phyloP scores from a whole-genome alignment of 1,139 yeast species.

The Geotrichum fermentans region DNA sequence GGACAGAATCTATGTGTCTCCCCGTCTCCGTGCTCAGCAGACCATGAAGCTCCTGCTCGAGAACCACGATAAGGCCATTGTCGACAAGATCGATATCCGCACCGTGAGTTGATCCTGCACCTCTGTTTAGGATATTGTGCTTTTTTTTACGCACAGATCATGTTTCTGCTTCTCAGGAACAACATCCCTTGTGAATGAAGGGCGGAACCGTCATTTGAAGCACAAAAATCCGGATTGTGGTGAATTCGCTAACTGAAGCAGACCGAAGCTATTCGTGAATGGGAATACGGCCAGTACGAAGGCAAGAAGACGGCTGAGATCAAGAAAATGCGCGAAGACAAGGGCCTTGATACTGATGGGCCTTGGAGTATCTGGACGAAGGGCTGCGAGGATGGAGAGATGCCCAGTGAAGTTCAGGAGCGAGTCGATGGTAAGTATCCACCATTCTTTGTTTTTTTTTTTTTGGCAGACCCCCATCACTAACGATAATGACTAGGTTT shows the following conservation, averaged over 20 bases:
- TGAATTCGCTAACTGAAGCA: no score
- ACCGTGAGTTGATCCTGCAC: conserved; percentile 13
- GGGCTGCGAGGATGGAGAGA: conserved; percentile 90
- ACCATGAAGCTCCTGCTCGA: conserved; percentile 56
- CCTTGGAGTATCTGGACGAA: conserved; percentile 88
- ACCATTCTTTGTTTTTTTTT: background rate
- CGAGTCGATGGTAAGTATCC: conserved; percentile 51
- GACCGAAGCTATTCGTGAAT: conserved; percentile 72
- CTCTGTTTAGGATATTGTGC: background rate
- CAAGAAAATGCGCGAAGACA: conserved; percentile 49
- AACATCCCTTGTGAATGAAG: no score
- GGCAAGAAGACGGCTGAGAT: conserved; percentile 70
- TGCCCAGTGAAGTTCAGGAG: conserved; percentile 54
- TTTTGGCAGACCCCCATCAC: background rate
- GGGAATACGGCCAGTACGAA: conserved; percentile 96
- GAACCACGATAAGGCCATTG: background rate
- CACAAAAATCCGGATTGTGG: no score
- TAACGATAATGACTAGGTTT: conserved; percentile 30
- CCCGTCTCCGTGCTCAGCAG: conserved; percentile 70
- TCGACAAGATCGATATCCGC: background rate
- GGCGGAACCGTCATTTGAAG: no score
- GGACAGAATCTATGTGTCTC: conserved; percentile 67
- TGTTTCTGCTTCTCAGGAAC: background rate
- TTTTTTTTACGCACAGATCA: background rate
- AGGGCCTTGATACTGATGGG: conserved; percentile 43